Evolutionary conservation across 78 protist species (phyloP).

Genomic region (Bigelowiella natans): DNA sequence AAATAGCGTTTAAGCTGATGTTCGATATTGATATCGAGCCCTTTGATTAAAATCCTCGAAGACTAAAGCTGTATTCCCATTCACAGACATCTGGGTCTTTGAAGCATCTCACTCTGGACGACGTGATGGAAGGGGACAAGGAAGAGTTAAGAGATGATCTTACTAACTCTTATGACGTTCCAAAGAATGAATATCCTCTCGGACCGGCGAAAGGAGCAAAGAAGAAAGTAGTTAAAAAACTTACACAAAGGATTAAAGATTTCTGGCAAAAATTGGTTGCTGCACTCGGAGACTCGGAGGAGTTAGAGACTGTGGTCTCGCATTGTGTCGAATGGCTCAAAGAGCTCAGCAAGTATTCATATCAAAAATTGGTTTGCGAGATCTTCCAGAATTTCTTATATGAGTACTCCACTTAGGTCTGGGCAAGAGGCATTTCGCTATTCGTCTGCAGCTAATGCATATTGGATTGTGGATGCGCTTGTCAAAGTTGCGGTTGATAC

Average conservation of each 20-base stretch:
- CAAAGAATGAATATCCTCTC: background rate
- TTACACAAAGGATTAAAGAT: background rate
- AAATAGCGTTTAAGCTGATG: too few species aligned
- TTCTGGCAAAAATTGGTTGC: background rate
- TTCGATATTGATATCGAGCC: too few species aligned
- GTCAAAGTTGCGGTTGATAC: background rate
- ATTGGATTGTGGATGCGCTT: background rate
- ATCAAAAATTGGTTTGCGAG: too few species aligned
- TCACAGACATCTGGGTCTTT: background rate
- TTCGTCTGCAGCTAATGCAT: background rate
- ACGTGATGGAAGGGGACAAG: background rate
- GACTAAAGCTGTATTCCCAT: too few species aligned
- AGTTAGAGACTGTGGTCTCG: background rate
- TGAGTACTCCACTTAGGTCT: too few species aligned
- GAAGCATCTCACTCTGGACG: background rate
- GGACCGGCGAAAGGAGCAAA: background rate
- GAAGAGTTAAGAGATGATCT: background rate
- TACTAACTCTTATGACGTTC: background rate
- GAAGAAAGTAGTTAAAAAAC: background rate
- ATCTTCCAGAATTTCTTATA: too few species aligned
- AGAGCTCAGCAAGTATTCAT: background rate
- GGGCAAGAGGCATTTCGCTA: background rate
- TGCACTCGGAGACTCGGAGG: background rate
- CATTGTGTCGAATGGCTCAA: background rate
- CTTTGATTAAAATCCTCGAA: too few species aligned